Evolutionary conservation across 2,329 filamentous ascomycete genomes (phyloP), one percentile per base, ranked within the genome.

Genomic region (Aspergillus quadricinctus): DNA sequence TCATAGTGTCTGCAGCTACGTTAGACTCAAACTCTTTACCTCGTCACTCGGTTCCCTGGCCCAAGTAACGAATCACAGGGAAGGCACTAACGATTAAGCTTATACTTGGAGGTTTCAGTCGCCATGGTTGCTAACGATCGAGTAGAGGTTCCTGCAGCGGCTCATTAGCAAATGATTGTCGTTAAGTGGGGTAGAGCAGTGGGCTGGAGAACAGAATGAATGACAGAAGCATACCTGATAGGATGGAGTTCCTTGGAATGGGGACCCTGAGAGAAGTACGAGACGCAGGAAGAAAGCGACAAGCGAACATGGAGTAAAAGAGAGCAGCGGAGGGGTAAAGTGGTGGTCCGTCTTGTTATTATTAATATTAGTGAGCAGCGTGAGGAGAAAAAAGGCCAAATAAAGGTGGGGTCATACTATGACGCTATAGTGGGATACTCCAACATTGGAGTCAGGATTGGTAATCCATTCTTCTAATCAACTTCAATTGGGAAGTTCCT

Each of bases 81-180:
- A 19, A 41, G n/a, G 14, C 28, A 83, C 67, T 78, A 77, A 76
- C 84, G 84, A 71, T 87, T 85, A 56, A 86, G 78, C 75, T 85
- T 87, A 76, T 88, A 88, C 65, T 80, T 84, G 60, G 77, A 78
- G 29, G 83, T 77, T 69, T 87, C 81, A 48, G 85, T 84, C 50
- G 75, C 70, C 76, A 78, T 79, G 69, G 76, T 81, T 75, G 79
- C 77, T 63, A 73, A 62, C 27, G 66, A 66, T 65, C 71, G 60
- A 35, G 54, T 63, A 55, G 14, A 1, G 31, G 57, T 54, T 60
- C 60, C 69, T 71, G 55, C 28, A 45, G 31, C 1, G 11, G 31
- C 31, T 64, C n/a, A 61, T 59, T 64, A 48, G 60, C 56, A 52
- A 49, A 50, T 45, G 31, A 49, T 49, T 37, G 59, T 55, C 54